phyloP scores from a whole-genome alignment of 345 rosid species.

The Clarkia xantiana region DNA sequence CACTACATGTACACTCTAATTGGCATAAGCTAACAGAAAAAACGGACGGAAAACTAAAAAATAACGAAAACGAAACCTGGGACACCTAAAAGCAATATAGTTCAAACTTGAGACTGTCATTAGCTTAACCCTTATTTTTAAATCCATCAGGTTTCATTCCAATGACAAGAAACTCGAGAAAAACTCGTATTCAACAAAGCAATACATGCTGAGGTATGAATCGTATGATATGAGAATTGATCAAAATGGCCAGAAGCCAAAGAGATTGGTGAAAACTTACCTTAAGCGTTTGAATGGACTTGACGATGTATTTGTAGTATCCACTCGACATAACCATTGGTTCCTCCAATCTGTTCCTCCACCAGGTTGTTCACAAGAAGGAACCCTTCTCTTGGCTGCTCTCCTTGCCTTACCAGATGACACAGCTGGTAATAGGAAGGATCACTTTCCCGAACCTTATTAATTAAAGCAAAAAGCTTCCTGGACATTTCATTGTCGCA shows the following conservation, averaged over 20 bases:
- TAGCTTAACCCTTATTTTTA: too few relatives aligned
- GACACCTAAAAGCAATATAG: too few relatives aligned
- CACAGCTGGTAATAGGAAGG: conserved; percentile 59
- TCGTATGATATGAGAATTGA: too few relatives aligned
- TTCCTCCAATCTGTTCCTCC: conserved; percentile 74
- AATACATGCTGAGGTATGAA: neutral
- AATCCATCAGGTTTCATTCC: too few relatives aligned
- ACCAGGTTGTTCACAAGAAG: conserved; percentile 64
- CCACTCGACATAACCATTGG: conserved; percentile 77
- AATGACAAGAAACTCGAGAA: too few relatives aligned
- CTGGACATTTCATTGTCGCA: conserved; percentile 75
- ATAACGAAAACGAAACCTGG: too few relatives aligned
- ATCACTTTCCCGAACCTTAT: conserved; percentile 59
- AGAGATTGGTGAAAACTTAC: conserved; percentile 3
- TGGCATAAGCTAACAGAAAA: too few relatives aligned
- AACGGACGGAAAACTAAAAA: too few relatives aligned
- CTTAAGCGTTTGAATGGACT: conserved; percentile 66
- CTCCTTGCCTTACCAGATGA: conserved; percentile 87
- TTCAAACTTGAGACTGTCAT: too few relatives aligned
- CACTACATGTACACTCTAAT: too few relatives aligned
- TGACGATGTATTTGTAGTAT: conserved; percentile 72
- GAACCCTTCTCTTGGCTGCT: conserved; percentile 91
- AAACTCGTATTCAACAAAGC: too few relatives aligned
- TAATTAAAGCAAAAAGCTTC: conserved; percentile 47
- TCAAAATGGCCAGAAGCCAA: too few relatives aligned